These are phyloP conservation scores for Vigna nakashimae DNA, from an alignment of 306 rosid species.

Conservation along the genomic window DNA sequence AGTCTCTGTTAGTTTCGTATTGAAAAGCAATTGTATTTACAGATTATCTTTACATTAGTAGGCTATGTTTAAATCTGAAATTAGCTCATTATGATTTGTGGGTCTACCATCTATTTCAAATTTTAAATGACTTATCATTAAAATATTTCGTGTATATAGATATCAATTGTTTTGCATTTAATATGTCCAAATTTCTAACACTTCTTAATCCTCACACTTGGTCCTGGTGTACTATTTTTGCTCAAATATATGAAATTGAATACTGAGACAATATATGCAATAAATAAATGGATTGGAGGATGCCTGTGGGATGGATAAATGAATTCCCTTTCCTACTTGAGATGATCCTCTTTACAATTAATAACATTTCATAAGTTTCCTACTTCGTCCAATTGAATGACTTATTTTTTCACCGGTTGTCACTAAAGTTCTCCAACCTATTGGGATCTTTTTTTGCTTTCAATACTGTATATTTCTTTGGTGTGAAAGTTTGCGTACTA, in stretches of 20 bases:
- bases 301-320: neutral
- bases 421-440: conserved; percentile 13
- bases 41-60: conserved; percentile 13
- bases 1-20: neutral
- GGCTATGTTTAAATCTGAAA: conserved; percentile 25
- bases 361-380: neutral
- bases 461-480: neutral
- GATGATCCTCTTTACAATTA: conserved; percentile 19
- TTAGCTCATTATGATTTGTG: neutral
- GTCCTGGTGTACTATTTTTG: neutral
- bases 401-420: conserved; percentile 30
- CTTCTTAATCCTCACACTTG: conserved; percentile 7
- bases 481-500: neutral
- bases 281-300: conserved; percentile 1
- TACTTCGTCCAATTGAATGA: neutral
- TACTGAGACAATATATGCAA: neutral
- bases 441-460: conserved; percentile 23
- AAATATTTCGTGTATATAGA: neutral
- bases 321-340: conserved; percentile 21
- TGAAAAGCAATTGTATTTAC: neutral
- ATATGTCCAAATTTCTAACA: conserved; percentile 28
- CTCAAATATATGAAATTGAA: neutral
- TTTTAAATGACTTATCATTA: neutral
- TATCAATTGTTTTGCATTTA: conserved; percentile 3
- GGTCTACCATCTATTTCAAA: conserved; percentile 1